Evolutionary conservation across 129 eudicot species (phyloP).

Genomic region (Saposhnikovia divaricata): DNA sequence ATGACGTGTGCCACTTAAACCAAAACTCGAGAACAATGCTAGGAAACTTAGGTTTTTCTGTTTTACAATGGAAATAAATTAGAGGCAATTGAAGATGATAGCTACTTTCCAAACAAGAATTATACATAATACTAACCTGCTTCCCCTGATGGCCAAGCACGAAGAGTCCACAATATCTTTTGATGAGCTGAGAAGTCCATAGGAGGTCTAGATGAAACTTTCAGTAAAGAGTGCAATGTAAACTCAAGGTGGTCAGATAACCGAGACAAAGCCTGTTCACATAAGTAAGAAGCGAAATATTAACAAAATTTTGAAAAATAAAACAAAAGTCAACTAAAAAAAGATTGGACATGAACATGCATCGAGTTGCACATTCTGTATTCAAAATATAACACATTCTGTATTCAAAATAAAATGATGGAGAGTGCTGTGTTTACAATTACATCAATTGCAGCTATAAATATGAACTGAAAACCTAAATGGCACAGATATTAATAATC

Average conservation of each 20-base stretch:
- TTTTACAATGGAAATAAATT: conserved; percentile 5
- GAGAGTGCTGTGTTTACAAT: not conserved
- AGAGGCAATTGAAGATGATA: conserved; percentile 1
- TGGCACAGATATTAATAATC: no score
- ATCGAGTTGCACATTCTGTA: no score
- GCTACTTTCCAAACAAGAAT: not conserved
- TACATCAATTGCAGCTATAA: not conserved
- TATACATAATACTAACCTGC: conserved; percentile 38
- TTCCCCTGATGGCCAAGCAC: conserved; percentile 53
- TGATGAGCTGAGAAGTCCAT: conserved; percentile 69
- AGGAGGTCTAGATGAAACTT: conserved; percentile 73
- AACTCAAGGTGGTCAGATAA: conserved; percentile 30
- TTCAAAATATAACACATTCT: not conserved
- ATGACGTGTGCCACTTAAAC: conserved; percentile 81
- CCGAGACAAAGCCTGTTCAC: conserved; percentile 42
- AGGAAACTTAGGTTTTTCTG: conserved; percentile 44
- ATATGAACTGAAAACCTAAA: not conserved
- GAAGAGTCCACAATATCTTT: conserved; percentile 55
- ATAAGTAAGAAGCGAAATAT: conserved; percentile 6
- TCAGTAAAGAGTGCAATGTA: conserved; percentile 38
- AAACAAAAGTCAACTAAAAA: not conserved
- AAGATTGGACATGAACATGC: not conserved
- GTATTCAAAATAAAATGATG: not conserved
- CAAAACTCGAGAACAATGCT: conserved; percentile 73
- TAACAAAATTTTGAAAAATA: not conserved